phyloP scores from a whole-genome alignment of 805 yeast genomes.

The Candida schatavii region DNA sequence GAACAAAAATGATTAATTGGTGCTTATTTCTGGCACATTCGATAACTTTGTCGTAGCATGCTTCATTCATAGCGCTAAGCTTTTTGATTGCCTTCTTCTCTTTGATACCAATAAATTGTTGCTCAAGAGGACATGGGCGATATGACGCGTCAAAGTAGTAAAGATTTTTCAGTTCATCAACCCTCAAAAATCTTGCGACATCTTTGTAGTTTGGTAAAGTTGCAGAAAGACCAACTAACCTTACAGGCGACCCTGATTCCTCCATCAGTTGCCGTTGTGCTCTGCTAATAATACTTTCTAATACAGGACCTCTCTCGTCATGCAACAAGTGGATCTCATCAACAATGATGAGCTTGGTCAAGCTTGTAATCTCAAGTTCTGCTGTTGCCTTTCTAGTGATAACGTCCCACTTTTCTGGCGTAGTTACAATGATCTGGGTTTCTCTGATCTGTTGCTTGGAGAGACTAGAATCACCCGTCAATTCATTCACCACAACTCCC shows the following conservation, averaged over 20 bases:
- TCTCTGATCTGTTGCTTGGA: constrained; percentile 71
- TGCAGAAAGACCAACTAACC: constrained; percentile 87
- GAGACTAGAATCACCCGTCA: constrained; percentile 85
- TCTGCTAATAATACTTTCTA: constrained; percentile 84
- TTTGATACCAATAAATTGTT: constrained; percentile 83
- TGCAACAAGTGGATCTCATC: constrained; percentile 93
- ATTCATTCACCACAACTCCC: constrained; percentile 75
- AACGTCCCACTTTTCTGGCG: constrained; percentile 98
- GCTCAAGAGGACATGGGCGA: constrained; percentile 91
- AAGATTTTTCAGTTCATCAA: constrained; percentile 53
- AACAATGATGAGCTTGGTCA: constrained; percentile 70
- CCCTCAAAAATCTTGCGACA: constrained; percentile 79
- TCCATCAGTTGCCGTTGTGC: constrained; percentile 43
- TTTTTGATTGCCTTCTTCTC: constrained; percentile 78
- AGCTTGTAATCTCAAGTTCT: constrained; percentile 60
- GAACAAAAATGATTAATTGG: constrained; percentile 88
- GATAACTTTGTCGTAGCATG: constrained; percentile 71
- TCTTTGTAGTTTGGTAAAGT: constrained; percentile 87
- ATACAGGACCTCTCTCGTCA: constrained; percentile 92
- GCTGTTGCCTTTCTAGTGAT: constrained; percentile 73
- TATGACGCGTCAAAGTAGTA: constrained; percentile 80
- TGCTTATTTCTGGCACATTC: constrained; percentile 61
- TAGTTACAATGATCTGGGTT: constrained; percentile 83
- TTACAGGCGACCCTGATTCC: constrained; percentile 45
- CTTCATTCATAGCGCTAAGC: constrained; percentile 81